Evolutionary conservation across 768 basidiomycete species (phyloP), one percentile per base, ranked within the genome.

Genomic region (Tylopilus plumbeoviolaceoides): DNA sequence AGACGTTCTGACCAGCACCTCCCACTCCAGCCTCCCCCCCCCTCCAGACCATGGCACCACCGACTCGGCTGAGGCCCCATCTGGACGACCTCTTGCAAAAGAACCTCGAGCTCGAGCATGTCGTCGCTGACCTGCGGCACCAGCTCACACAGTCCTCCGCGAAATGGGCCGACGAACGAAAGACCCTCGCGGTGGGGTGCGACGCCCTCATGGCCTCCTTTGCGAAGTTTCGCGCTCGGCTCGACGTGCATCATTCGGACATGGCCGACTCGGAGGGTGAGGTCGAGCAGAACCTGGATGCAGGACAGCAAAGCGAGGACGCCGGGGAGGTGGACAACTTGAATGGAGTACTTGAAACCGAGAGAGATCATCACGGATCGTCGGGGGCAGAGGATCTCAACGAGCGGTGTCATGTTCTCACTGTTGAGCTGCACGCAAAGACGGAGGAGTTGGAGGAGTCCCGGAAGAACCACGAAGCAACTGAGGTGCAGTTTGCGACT

Each of bases 181-280:
- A 65, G 57, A 48, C 49, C 31, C 47, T 65, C 31, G 55, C 53
- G 44, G 39, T 44, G 43, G 57, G 57, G 30, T 65, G 64, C 27
- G 65, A 65, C 36, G 11, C 31, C 15, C 65, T 65, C 59, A 65
- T 65, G 64, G 63, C 64, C n/a, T 67, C 65, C 23, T 65, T 65
- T 60, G 65, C 65, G 25, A 65, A 67, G 40, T 67, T 64, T 43
- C 64, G 64, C 27, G 63, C 64, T 33, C 57, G 56, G 4, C 44
- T 67, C 1, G 64, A 65, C 40, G 41, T 51, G 2, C 63, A 66
- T 25, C 46, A 56, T 27, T 50, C 55, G 36, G 62, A 64, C 23
- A 54, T 47, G 62, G 54, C 15, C 2, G 62, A 67, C 44, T 57
- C 53, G 20, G 64, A 65, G 35, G 64, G 59, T 36, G 64, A 67